Evolutionary conservation across 2,329 filamentous ascomycete genomes (phyloP).

Genomic region (Colletotrichum phormii): DNA sequence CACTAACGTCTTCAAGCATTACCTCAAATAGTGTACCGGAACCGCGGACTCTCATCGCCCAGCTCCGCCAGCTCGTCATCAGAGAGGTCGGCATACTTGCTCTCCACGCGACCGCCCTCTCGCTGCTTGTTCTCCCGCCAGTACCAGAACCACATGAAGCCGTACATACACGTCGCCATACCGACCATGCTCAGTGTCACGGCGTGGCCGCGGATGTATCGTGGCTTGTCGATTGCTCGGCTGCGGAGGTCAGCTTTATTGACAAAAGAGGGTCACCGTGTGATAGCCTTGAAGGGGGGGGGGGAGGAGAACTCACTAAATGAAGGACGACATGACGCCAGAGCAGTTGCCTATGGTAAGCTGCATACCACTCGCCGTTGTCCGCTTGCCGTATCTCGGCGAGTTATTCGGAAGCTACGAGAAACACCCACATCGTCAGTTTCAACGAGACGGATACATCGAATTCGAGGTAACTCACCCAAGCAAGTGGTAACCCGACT

Average conservation of each 20-base stretch:
- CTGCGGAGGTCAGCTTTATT: constrained; percentile 42
- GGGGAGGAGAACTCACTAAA: constrained; percentile 25
- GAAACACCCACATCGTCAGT: not conserved
- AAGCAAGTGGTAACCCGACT: constrained; percentile 67
- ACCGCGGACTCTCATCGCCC: constrained; percentile 64
- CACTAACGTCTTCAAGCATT: not conserved
- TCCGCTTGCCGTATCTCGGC: constrained; percentile 81
- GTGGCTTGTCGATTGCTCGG: constrained; percentile 60
- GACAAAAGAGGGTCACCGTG: too few relatives aligned
- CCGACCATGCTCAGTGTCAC: constrained; percentile 48
- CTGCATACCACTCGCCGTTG: constrained; percentile 78
- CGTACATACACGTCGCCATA: constrained; percentile 47
- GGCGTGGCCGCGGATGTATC: constrained; percentile 72
- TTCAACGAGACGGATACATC: too few relatives aligned
- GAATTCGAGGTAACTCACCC: constrained; percentile 49
- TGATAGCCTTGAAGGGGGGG: too few relatives aligned
- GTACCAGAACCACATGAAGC: constrained; percentile 49
- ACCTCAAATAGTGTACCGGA: constrained; percentile 55
- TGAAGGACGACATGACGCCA: constrained; percentile 61
- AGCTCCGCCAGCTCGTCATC: constrained; percentile 63
- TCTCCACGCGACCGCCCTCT: constrained; percentile 50
- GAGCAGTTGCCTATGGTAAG: constrained; percentile 77
- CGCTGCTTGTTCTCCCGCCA: constrained; percentile 58
- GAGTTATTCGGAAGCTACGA: constrained; percentile 67
- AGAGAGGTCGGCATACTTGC: constrained; percentile 52